Base-by-base conservation (phyloP, 345 rosid species). In the Camelina laxa region DNA sequence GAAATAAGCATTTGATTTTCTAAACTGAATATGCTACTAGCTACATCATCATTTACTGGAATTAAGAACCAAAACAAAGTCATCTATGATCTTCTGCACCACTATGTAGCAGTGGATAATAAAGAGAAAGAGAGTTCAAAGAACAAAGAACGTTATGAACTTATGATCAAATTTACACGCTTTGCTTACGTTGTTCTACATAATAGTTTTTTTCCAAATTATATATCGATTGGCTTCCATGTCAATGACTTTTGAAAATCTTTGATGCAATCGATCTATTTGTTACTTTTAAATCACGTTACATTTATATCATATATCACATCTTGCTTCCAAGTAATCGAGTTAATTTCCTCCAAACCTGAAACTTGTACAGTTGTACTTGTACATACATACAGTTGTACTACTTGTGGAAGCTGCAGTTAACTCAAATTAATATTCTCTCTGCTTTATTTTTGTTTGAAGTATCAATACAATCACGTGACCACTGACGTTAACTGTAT, bases 351-450 rank as follows among this genome's bases (percentile, higher is more conserved):
- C 31, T 61, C 69, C 72, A 57, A 35, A 35, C 54, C 15, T 62
- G 31, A 63, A 36, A 30, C 66, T 55, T 55, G 41, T n/a, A n/a
- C 41, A 0, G 27, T 24, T 27, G 30, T 69, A 17, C 66, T 55
- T 55, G 41, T 16, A 16, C 42, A 17, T n/a, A 16, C 42, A 16
- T 4, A n/a, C 62, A 16, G 5, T 53, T 53, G 54, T 27, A 54
- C 62, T 63, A 72, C 76, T 62, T 27, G 60, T 19, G 33, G 31
- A 72, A 61, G 24, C 68, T 17, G 35, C 30, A 27, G 30, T 73
- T 63, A 14, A 63, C 9, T 19, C 21, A 24, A 49, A 49, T 14
- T 41, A 55, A 50, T 33, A 59, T 67, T 14, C 36, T 42, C 35
- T 41, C 1, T 22, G 7, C 39, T 33, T 33, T 74, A 9, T 33